These are phyloP conservation scores for Letharia lupina DNA, from an alignment of 495 filamentous ascomycete species.

Conservation along the genomic window DNA sequence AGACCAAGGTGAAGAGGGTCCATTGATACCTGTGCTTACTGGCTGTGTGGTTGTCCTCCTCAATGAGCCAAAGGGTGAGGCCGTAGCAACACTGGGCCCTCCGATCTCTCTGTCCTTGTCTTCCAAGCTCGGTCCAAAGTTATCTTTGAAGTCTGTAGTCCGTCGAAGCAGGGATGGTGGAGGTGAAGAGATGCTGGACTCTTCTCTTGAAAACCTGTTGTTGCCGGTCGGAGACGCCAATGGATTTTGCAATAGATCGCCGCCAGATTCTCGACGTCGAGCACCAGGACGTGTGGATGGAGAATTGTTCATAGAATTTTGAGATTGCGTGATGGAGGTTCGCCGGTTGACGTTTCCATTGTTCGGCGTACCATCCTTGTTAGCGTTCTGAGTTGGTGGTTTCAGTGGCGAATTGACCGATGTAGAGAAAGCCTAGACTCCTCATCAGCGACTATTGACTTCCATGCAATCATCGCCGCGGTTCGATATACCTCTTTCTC, in stretches of 20 bases:
- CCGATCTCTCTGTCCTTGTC: conserved; percentile 39
- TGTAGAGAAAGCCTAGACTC: conserved; percentile 57
- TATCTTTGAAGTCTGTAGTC: conserved; percentile 60
- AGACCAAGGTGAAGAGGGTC: conserved; percentile 62
- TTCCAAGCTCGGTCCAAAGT: conserved; percentile 32
- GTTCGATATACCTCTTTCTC: conserved; percentile 63
- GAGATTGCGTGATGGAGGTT: conserved; percentile 53
- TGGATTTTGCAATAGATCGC: conserved; percentile 56
- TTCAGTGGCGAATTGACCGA: conserved; percentile 93
- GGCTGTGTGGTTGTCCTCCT: conserved; percentile 66
- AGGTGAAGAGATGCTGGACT: conserved; percentile 49
- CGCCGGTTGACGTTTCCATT: conserved; percentile 58
- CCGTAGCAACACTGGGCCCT: conserved; percentile 31
- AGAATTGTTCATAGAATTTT: conserved; percentile 39
- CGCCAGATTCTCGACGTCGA: conserved; percentile 72
- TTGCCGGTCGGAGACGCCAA: conserved; percentile 47
- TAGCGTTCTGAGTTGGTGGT: conserved; percentile 60
- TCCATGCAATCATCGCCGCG: too few relatives aligned
- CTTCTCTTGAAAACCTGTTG: conserved; percentile 51
- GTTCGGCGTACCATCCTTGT: conserved; percentile 58
- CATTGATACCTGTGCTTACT: conserved; percentile 41
- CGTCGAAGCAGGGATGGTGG: conserved; percentile 62
- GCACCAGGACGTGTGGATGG: conserved; percentile 62
- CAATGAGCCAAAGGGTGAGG: conserved; percentile 52
- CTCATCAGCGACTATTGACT: conserved; percentile 24